Percentiles rank a stretch among this genome's conserved stretches.
Conservation (phyloP, 1,284 basidiomycete genomes). For the Takashimella koratensis region DNA sequence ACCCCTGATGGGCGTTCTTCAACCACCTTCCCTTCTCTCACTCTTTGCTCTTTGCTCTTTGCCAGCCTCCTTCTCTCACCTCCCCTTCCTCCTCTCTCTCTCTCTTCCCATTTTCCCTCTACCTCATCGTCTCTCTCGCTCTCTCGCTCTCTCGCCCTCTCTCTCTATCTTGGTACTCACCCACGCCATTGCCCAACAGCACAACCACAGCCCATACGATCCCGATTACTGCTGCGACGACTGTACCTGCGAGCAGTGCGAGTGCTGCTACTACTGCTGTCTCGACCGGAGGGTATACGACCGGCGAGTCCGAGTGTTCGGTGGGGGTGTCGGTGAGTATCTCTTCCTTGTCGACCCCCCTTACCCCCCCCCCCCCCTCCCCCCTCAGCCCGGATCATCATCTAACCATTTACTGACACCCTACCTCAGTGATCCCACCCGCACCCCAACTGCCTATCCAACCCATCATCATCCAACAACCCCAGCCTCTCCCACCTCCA, state of each 20-base stretch:
- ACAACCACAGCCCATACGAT: neutral
- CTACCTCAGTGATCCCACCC: neutral
- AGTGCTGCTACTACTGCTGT: neutral
- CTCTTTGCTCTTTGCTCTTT: neutral
- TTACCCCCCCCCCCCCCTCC: neutral
- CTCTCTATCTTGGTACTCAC: neutral
- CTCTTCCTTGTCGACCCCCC: constrained; percentile 10
- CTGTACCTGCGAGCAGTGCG: neutral
- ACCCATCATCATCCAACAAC: neutral
- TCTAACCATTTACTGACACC: neutral
- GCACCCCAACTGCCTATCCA: neutral
- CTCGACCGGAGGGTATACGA: neutral
- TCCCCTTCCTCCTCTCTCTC: neutral
- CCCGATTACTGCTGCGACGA: neutral
- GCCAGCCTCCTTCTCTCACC: neutral
- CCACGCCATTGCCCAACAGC: neutral
- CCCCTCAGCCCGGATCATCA: too few species aligned
- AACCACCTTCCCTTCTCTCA: neutral
- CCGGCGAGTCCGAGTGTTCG: neutral
- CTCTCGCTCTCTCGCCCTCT: neutral
- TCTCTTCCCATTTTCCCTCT: neutral
- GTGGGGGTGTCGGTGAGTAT: neutral
- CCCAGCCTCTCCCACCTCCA: neutral
- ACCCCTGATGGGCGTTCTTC: neutral
- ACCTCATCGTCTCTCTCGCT: neutral